A percentile compares a stretch with the other conserved stretches of the same genome.
These are phyloP conservation scores for Thelonectria rubi DNA, from an alignment of 2,329 filamentous ascomycete genomes.

Conservation along the genomic window DNA sequence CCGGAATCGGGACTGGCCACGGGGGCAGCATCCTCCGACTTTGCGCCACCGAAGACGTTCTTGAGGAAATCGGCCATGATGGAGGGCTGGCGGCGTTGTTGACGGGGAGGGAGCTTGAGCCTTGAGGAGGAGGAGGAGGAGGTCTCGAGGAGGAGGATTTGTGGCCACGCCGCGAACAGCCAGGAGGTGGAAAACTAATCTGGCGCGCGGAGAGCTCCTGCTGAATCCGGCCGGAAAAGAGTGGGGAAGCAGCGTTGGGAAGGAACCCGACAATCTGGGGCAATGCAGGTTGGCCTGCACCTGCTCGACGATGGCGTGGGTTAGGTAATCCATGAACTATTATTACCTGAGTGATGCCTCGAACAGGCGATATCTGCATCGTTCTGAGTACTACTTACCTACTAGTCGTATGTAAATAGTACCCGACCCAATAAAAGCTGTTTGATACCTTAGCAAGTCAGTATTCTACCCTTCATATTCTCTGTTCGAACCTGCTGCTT, in stretches of 20 bases:
- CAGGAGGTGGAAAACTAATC: conserved; percentile 41
- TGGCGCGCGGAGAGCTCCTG: conserved; percentile 37
- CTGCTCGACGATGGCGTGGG: background rate
- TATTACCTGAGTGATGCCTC: too few species aligned
- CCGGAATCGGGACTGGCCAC: conserved; percentile 69
- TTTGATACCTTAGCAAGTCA: too few species aligned
- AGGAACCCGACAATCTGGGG: conserved; percentile 36
- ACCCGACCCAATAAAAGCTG: too few species aligned
- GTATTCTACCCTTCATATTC: too few species aligned
- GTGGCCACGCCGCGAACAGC: conserved; percentile 33
- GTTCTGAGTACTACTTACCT: too few species aligned
- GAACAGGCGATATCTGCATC: too few species aligned
- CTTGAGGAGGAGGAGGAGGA: conserved; percentile 15
- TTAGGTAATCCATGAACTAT: background rate
- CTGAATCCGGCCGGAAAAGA: conserved; percentile 30
- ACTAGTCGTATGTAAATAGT: too few species aligned
- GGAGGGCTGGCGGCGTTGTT: conserved; percentile 33
- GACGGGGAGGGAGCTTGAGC: conserved; percentile 32
- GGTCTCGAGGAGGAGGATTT: conserved; percentile 22
- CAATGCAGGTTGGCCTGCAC: conserved; percentile 15
- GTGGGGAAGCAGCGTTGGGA: conserved; percentile 27
- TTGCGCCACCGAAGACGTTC: conserved; percentile 74
- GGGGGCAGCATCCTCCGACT: conserved; percentile 54
- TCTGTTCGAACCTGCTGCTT: background rate
- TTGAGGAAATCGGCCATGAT: conserved; percentile 70